Conservation (phyloP, 2,329 filamentous ascomycete genomes). For the Sphaceloma murrayae region DNA sequence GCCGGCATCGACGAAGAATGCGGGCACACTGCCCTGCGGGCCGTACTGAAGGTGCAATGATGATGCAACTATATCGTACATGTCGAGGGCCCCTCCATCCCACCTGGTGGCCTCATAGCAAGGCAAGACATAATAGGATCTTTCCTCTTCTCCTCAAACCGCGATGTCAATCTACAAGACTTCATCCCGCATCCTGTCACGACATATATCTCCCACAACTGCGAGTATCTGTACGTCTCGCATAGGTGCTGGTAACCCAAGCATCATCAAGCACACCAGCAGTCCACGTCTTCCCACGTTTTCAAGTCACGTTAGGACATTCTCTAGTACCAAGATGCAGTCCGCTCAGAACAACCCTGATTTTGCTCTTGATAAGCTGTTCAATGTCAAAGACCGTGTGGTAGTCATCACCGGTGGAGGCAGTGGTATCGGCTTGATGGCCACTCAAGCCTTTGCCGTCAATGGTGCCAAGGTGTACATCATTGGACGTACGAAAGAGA, state of each 20-base stretch:
- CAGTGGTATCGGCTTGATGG: conserved; percentile 41
- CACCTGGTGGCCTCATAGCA: too few relatives aligned
- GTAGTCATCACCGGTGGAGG: conserved; percentile 39
- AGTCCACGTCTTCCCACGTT: neutral
- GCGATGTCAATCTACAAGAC: neutral
- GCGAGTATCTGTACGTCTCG: too few relatives aligned
- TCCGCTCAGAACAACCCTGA: conserved; percentile 28
- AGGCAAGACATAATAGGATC: too few relatives aligned
- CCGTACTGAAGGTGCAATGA: conserved; percentile 14
- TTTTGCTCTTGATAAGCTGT: conserved; percentile 29
- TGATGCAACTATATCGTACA: conserved; percentile 14
- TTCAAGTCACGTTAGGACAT: neutral
- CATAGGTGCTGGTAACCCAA: too few relatives aligned
- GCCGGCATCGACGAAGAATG: too few relatives aligned
- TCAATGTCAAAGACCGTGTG: conserved; percentile 33
- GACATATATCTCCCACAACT: too few relatives aligned
- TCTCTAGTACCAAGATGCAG: conserved; percentile 16
- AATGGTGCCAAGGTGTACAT: conserved; percentile 40
- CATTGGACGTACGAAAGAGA: conserved; percentile 39
- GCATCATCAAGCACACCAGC: neutral
- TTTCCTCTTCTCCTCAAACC: too few relatives aligned
- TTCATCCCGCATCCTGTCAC: too few relatives aligned
- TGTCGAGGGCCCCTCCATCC: too few relatives aligned
- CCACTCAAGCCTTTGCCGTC: conserved; percentile 29
- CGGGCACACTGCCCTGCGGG: too few relatives aligned